Evolutionary conservation across 163 green algal species (phyloP).

Genomic region (Chloromonas sp.): DNA sequence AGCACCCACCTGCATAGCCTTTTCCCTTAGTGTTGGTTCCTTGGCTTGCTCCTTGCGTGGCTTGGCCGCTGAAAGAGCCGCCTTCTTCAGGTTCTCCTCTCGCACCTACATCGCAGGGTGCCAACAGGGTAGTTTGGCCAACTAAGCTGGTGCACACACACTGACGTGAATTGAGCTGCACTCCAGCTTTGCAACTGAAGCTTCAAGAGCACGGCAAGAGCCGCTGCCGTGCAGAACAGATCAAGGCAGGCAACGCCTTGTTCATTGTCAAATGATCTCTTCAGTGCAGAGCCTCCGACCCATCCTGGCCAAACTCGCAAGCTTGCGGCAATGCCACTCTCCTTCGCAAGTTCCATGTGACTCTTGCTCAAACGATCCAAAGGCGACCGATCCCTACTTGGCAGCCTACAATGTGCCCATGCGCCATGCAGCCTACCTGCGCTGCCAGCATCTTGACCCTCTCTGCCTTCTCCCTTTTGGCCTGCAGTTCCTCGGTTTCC

Average conservation of each 20-base stretch:
- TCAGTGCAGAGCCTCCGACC: not conserved
- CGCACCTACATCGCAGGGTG: conserved; percentile 17
- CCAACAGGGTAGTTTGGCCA: not conserved
- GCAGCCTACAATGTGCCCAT: no score
- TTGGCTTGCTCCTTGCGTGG: conserved; percentile 11
- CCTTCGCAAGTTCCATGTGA: not conserved
- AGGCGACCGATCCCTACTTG: no score
- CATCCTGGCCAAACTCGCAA: not conserved
- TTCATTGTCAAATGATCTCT: not conserved
- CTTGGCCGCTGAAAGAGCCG: conserved; percentile 15
- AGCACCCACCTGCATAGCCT: conserved; percentile 9
- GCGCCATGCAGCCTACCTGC: not conserved
- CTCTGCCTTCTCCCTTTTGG: conserved; percentile 32
- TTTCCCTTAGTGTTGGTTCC: conserved; percentile 20
- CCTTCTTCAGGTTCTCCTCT: conserved; percentile 29
- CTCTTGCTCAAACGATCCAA: not conserved
- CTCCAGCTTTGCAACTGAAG: no score
- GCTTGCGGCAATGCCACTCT: not conserved
- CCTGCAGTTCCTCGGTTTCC: conserved; percentile 58
- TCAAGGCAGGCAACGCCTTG: not conserved
- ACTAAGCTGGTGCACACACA: conserved; percentile 2
- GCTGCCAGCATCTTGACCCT: conserved; percentile 5
- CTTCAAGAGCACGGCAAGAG: not conserved
- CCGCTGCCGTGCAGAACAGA: not conserved
- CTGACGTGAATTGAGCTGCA: not conserved